These are phyloP conservation scores for Pichia sp. DNA, from an alignment of 1,139 yeast species.

Conservation along the genomic window DNA sequence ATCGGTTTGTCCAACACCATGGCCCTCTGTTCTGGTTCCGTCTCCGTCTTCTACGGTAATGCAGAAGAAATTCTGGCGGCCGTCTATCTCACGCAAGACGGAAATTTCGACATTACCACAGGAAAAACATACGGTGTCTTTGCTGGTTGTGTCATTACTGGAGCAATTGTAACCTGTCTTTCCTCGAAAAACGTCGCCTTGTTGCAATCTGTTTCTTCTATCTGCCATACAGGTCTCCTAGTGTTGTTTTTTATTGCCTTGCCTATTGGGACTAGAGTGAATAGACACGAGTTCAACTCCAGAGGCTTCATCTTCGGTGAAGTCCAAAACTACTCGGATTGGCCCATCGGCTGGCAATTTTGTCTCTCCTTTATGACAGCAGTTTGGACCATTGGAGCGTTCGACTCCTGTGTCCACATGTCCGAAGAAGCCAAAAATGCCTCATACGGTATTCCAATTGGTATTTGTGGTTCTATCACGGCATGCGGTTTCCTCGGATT, in stretches of 20 bases:
- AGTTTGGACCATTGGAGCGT: slow-evolving; percentile 62
- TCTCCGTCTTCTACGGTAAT: slow-evolving; percentile 56
- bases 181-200: slow-evolving; percentile 52
- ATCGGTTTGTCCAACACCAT: slow-evolving; percentile 58
- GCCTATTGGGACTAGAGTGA: slow-evolving; percentile 49
- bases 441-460: slow-evolving; percentile 59
- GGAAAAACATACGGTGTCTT: slow-evolving; percentile 53
- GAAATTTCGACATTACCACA: slow-evolving; percentile 44
- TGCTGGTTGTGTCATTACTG: slow-evolving; percentile 46
- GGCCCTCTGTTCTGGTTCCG: slow-evolving; percentile 54
- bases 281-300: slow-evolving; percentile 34
- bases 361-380: slow-evolving; percentile 56
- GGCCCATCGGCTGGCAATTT: slow-evolving; percentile 64
- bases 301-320: slow-evolving; percentile 53
- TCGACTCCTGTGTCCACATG: slow-evolving; percentile 69
- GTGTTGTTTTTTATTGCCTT: slow-evolving; percentile 58
- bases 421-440: slow-evolving; percentile 68
- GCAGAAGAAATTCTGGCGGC: slow-evolving; percentile 51
- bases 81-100: slow-evolving; percentile 45
- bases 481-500: slow-evolving; percentile 62
- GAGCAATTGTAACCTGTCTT: slow-evolving; percentile 43
- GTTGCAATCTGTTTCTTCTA: slow-evolving; percentile 57
- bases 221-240: slow-evolving; percentile 51
- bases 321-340: slow-evolving; percentile 49
- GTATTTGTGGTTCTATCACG: slow-evolving; percentile 54